Evolutionary conservation across 2,329 filamentous ascomycete genomes (phyloP).

Genomic region (Bipolaris gigantea): DNA sequence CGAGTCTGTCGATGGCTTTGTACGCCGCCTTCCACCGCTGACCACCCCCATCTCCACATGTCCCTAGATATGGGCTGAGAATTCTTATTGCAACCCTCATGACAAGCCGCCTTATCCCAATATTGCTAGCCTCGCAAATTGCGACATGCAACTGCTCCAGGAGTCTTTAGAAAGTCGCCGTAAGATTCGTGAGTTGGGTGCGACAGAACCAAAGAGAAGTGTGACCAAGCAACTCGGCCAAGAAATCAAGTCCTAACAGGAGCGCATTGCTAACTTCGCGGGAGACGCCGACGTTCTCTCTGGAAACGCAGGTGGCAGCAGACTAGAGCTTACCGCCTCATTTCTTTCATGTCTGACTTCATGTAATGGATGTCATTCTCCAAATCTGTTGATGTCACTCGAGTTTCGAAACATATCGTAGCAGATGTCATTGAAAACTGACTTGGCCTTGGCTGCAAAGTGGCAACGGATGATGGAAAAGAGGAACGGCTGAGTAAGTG

Average conservation of each 20-base stretch:
- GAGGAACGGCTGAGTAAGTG: constrained; percentile 57
- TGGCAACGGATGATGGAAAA: constrained; percentile 58
- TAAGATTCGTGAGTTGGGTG: constrained; percentile 56
- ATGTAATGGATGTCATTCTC: constrained; percentile 75
- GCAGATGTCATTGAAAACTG: constrained; percentile 67
- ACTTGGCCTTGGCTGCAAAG: constrained; percentile 73
- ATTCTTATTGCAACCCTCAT: constrained; percentile 57
- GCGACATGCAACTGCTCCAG: constrained; percentile 59
- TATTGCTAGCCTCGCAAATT: constrained; percentile 54
- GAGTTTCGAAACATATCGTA: constrained; percentile 68
- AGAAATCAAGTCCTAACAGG: constrained; percentile 50
- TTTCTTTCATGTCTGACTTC: constrained; percentile 8
- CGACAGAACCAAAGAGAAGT: constrained; percentile 49
- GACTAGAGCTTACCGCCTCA: neutral
- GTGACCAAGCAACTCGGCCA: constrained; percentile 47
- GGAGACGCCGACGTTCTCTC: constrained; percentile 59
- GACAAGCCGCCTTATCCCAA: constrained; percentile 41
- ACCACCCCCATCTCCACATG: constrained; percentile 51
- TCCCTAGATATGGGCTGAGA: constrained; percentile 74
- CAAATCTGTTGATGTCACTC: constrained; percentile 56
- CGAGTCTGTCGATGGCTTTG: constrained; percentile 67
- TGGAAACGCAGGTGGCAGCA: constrained; percentile 62
- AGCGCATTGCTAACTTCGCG: constrained; percentile 64
- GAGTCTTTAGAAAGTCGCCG: constrained; percentile 51
- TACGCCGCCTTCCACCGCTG: constrained; percentile 68